These are phyloP conservation scores for Pythium monospermum DNA, from an alignment of 352 stramenopile species.

Conservation along the genomic window DNA sequence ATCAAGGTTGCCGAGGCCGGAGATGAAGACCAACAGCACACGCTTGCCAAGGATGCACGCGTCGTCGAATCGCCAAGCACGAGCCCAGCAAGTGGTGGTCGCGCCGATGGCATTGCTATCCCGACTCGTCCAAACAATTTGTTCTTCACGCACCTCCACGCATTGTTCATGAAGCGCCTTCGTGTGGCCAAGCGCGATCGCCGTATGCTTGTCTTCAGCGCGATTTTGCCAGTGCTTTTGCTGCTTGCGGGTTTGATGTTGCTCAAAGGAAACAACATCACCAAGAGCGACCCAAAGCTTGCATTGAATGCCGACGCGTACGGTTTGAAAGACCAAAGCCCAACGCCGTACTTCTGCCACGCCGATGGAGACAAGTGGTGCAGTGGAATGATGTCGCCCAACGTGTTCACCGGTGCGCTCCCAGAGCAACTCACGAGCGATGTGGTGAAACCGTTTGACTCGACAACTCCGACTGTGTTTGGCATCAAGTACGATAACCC, in stretches of 20 bases:
- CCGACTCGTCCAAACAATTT: conserved; percentile 27
- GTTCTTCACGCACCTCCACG: conserved; percentile 76
- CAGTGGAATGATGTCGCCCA: conserved; percentile 26
- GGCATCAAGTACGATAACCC: conserved; percentile 46
- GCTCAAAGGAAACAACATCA: conserved; percentile 28
- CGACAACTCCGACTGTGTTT: conserved; percentile 48
- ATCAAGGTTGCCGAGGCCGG: conserved; percentile 78
- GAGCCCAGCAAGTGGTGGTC: conserved; percentile 14
- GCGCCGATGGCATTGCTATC: conserved; percentile 21
- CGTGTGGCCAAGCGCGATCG: conserved; percentile 86
- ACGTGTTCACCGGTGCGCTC: conserved; percentile 31
- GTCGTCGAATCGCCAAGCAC: not conserved
- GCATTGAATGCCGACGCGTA: conserved; percentile 33
- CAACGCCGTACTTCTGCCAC: conserved; percentile 44
- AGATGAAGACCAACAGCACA: conserved; percentile 52
- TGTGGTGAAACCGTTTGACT: conserved; percentile 24
- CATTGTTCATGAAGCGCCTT: conserved; percentile 83
- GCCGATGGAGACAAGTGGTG: conserved; percentile 30
- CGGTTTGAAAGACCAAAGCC: conserved; percentile 22
- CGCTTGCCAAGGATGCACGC: conserved; percentile 30
- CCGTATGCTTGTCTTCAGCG: conserved; percentile 67
- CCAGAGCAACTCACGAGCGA: conserved; percentile 17
- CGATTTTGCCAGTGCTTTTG: conserved; percentile 63
- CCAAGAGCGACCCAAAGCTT: conserved; percentile 28
- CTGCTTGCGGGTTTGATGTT: conserved; percentile 65